Evolutionary conservation across 2,329 filamentous ascomycete species (phyloP).

Genomic region (Alternaria atra): DNA sequence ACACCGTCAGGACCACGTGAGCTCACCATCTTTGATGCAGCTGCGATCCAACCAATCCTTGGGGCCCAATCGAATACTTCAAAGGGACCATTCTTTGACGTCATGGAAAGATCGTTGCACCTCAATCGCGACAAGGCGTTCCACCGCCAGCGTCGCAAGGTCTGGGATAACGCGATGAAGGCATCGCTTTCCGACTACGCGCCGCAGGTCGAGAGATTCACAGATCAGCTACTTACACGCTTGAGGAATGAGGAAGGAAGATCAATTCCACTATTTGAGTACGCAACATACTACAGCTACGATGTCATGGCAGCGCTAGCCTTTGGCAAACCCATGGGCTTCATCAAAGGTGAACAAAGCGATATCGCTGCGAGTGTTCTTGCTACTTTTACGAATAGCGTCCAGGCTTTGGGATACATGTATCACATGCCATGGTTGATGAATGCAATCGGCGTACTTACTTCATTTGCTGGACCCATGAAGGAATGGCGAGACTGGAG

Average conservation of each 20-base stretch:
- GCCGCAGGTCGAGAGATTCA: constrained; percentile 33
- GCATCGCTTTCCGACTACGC: constrained; percentile 34
- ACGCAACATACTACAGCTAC: constrained; percentile 55
- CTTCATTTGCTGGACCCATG: constrained; percentile 34
- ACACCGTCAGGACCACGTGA: constrained; percentile 32
- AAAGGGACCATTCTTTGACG: constrained; percentile 39
- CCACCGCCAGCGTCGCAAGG: constrained; percentile 36
- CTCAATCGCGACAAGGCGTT: constrained; percentile 37
- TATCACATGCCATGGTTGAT: constrained; percentile 41
- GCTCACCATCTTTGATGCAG: constrained; percentile 35
- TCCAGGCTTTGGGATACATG: constrained; percentile 34
- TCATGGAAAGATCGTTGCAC: constrained; percentile 34
- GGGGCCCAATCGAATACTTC: constrained; percentile 32
- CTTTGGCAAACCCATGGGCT: constrained; percentile 55
- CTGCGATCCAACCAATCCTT: constrained; percentile 31
- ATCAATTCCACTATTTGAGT: constrained; percentile 51
- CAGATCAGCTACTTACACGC: constrained; percentile 31
- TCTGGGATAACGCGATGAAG: constrained; percentile 45
- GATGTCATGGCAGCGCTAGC: constrained; percentile 58
- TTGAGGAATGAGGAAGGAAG: constrained; percentile 29
- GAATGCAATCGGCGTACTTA: constrained; percentile 32
- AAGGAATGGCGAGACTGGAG: constrained; percentile 39
- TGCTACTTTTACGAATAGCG: constrained; percentile 44
- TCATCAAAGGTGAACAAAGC: constrained; percentile 46
- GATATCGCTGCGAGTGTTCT: constrained; percentile 31